Base-by-base conservation (phyloP, 305 asterid genomes). In the Fraxinus greggii region DNA sequence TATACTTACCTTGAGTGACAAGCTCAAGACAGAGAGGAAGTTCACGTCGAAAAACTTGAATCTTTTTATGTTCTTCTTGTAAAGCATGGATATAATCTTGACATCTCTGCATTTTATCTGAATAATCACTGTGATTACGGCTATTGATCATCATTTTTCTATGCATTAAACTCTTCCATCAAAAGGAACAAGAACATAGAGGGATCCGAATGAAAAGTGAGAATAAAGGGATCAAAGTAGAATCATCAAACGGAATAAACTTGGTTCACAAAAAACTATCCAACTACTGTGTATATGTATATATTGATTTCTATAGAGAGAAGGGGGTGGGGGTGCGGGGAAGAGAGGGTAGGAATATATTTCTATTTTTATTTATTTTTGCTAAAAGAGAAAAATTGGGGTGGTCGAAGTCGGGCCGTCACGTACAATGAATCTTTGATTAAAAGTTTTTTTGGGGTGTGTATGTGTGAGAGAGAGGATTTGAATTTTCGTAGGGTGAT, bases 21-120 rank as follows among this genome's bases (percentile, higher is more conserved):
- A 95, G 98, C 35, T 95, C 91, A 26, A 95, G 90, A 84, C 97
- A 95, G 38, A 95, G 97, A 4, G 98, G 98, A 74, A 95, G 95
- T 78, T 95, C 98, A 21, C 98, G 94, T 83, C 85, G 89, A 82
- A 95, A 95, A 77, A 93, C 98, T 80, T 86, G 94, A 88, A 95
- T 92, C 92, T 95, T 93, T 75, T 81, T 75, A 12, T 94, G 92
- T 78, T 95, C 97, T 80, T 83, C 90, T 78, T 93, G 94, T 5
- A 95, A 82, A 77, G 89, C 90, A 38, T 87, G 86, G 79, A 95
- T 31, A 33, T 81, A 92, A 28, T 67, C 74, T 28, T 28, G 74
- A 67, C 36, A 28, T 26, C 3, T 13, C 23, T 67, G 74, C 74
- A 67, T 67, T 67, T 67, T 28, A 28, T 85, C 73, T 3, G 74